Evolutionary conservation across 2,329 filamentous ascomycete species (phyloP).

Genomic region (Talaromyces marneffei): DNA sequence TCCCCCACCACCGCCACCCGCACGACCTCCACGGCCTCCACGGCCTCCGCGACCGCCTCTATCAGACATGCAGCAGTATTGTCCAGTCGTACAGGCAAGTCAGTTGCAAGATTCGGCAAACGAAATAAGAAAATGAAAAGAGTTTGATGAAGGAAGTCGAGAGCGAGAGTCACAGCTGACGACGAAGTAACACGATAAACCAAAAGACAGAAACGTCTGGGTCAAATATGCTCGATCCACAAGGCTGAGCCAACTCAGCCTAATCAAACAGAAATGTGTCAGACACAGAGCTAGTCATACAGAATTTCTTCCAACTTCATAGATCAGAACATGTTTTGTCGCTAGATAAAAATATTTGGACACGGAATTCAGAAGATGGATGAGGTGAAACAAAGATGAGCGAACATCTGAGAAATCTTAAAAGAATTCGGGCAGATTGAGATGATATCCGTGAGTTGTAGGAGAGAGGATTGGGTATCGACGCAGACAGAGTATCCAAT

Average conservation of each 20-base stretch:
- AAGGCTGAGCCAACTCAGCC: not conserved
- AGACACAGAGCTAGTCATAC: not conserved
- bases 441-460: not conserved
- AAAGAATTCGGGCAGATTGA: not conserved
- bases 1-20: not conserved
- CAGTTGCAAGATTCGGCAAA: not conserved
- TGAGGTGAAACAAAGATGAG: not conserved
- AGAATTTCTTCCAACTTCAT: not conserved
- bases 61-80: not conserved
- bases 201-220: not conserved
- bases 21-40: not conserved
- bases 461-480: not conserved
- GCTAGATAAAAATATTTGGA: not conserved
- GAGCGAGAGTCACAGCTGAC: not conserved
- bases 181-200: not conserved
- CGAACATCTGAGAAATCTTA: not conserved
- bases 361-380: not conserved
- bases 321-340: not conserved
- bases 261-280: not conserved
- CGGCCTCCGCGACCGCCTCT: not conserved
- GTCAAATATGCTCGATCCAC: not conserved
- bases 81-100: not conserved
- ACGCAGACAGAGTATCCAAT: not conserved
- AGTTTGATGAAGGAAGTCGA: not conserved
- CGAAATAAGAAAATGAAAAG: not conserved